Evolutionary conservation across 495 filamentous ascomycete genomes (phyloP).

Genomic region (Aspergillus sclerotioniger): DNA sequence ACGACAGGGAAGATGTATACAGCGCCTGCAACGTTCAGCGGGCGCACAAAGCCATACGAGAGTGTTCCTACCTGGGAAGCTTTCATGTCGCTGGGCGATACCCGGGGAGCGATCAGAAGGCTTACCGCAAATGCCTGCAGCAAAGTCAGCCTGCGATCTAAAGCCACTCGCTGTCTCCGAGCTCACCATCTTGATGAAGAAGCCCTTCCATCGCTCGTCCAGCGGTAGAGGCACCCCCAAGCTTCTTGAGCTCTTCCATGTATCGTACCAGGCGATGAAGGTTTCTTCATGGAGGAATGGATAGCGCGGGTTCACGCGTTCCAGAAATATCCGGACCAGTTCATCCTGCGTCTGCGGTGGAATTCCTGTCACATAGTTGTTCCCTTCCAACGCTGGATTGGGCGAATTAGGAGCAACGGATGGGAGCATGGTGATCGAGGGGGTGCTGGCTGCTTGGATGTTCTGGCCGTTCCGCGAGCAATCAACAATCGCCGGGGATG

Average conservation of each 20-base stretch:
- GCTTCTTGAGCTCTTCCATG: slow-evolving; percentile 11
- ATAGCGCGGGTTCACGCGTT: slow-evolving; percentile 26
- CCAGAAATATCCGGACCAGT: slow-evolving; percentile 17
- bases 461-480: neutral
- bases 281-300: slow-evolving; percentile 22
- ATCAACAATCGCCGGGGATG: neutral
- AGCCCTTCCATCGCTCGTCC: slow-evolving; percentile 19
- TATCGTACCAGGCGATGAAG: slow-evolving; percentile 20
- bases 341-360: slow-evolving; percentile 4
- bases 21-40: slow-evolving; percentile 8
- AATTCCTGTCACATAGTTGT: neutral
- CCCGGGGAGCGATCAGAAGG: slow-evolving; percentile 21
- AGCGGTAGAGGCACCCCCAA: neutral
- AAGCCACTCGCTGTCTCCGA: no score
- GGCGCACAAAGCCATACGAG: neutral
- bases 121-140: slow-evolving; percentile 21
- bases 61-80: slow-evolving; percentile 17
- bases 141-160: neutral
- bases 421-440: neutral
- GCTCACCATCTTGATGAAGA: slow-evolving; percentile 22
- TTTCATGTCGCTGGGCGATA: slow-evolving; percentile 17
- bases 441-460: neutral
- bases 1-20: slow-evolving; percentile 18
- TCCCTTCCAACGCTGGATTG: neutral
- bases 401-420: neutral